Conservation (phyloP, 805 yeast genomes). For the Metschnikowia colocasiae region DNA sequence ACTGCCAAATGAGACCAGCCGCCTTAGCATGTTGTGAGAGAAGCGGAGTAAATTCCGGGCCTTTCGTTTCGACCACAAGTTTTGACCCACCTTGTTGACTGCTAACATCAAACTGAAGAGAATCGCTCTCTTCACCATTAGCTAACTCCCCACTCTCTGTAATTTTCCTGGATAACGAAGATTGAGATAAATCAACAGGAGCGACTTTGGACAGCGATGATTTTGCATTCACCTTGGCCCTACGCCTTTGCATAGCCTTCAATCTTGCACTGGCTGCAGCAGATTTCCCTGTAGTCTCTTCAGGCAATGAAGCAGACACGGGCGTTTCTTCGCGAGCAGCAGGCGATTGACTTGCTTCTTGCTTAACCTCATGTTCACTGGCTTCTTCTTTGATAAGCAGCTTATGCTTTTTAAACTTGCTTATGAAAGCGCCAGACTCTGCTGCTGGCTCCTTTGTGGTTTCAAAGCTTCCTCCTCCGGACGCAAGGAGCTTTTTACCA, state of each 20-base stretch:
- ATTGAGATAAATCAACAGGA: constrained; percentile 67
- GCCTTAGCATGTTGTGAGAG: constrained; percentile 68
- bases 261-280: constrained; percentile 64
- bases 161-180: constrained; percentile 58
- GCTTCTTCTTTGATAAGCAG: constrained; percentile 29
- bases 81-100: constrained; percentile 77
- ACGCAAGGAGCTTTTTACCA: constrained; percentile 58
- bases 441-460: constrained; percentile 30
- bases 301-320: background rate
- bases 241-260: constrained; percentile 91
- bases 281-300: constrained; percentile 23
- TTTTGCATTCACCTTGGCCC: constrained; percentile 70
- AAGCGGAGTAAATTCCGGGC: constrained; percentile 60
- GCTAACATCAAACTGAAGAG: constrained; percentile 58
- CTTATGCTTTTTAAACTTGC: constrained; percentile 49
- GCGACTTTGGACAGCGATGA: constrained; percentile 40
- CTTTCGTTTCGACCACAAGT: constrained; percentile 77
- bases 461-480: constrained; percentile 48
- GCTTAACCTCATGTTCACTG: constrained; percentile 1
- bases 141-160: constrained; percentile 39
- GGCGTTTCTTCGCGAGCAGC: background rate
- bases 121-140: constrained; percentile 8
- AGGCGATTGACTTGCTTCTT: background rate
- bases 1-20: constrained; percentile 83
- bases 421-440: constrained; percentile 42